Conservation (phyloP, 345 rosid genomes). For the Camelina neglecta region DNA sequence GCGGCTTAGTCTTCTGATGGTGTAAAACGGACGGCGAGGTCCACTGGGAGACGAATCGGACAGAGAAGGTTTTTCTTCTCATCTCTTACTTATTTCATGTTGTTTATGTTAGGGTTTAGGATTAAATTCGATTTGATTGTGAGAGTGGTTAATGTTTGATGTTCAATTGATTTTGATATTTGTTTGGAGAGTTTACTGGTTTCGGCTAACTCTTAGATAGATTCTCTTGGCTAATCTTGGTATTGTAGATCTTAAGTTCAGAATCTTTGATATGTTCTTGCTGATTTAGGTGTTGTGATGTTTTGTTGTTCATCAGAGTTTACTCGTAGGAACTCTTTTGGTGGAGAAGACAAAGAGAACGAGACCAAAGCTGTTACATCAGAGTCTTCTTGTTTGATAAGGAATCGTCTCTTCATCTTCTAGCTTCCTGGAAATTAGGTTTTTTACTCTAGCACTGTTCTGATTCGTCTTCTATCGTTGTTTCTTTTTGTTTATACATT, state of each 20-base stretch:
- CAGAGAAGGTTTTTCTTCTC: no score
- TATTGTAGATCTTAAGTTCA: background rate
- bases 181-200: no score
- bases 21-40: no score
- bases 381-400: background rate
- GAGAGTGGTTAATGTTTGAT: no score
- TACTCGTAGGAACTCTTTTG: slow-evolving; percentile 49
- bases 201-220: background rate
- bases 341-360: slow-evolving; percentile 72
- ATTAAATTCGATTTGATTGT: no score
- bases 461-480: background rate
- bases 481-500: no score
- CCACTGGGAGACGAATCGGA: no score
- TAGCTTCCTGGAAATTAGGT: background rate
- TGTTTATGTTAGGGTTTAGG: no score
- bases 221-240: background rate
- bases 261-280: background rate
- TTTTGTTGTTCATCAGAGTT: slow-evolving; percentile 42
- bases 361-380: slow-evolving; percentile 44
- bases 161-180: no score
- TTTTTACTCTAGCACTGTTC: background rate
- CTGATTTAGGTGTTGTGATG: background rate
- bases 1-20: no score
- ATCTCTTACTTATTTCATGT: no score
- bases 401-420: slow-evolving; percentile 11